Base-by-base conservation (phyloP, 768 basidiomycete genomes). In the Serpula lacrymans region DNA sequence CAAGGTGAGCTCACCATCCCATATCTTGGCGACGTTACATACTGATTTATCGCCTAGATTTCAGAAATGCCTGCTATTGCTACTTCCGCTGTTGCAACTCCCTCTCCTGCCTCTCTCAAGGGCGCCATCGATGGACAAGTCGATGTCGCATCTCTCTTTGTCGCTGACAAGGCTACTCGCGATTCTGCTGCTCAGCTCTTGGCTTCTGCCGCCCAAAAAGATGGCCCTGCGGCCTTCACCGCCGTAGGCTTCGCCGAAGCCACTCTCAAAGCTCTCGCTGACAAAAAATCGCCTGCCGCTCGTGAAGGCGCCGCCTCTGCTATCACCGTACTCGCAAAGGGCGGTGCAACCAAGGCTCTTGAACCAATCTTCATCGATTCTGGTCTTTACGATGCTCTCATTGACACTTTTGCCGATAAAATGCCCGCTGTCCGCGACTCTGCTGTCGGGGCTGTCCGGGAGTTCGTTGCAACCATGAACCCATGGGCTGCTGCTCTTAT, bases 371-470 rank as follows among this genome's bases (percentile, higher is more conserved):
- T 97, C 70, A 65, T 94, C 60, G 78, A 81, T 51, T 89, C 88
- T 44, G 89, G 91, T 46, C 74, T 95, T 48, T 94, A 89, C 63
- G 74, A 79, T 42, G 80, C 81, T 44, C 86, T 97, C 55, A 75
- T 96, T 55, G 94, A 96, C 67, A 64, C 87, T 31, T 92, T 95
- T 55, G 93, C 90, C 64, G 94, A 97, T 76, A 96, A 96, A 75
- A 84, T 83, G 73, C 84, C 86, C 41, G 82, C 84, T 54, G 88
- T 87, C 67, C 78, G 86, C 67, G 84, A 80, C 47, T 84, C 86
- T 42, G 87, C 94, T 39, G 68, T 94, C 34, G 82, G 87, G 58
- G 91, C 91, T 43, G 84, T 91, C 52, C 78, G 79, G 57, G 71
- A 72, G 58, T 87, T 82, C 57, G 82, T 78, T 58, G 70, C 81